These are phyloP conservation scores for Chytriomyces confervae DNA, from an alignment of 192 early-diverging fungal species.

Conservation along the genomic window DNA sequence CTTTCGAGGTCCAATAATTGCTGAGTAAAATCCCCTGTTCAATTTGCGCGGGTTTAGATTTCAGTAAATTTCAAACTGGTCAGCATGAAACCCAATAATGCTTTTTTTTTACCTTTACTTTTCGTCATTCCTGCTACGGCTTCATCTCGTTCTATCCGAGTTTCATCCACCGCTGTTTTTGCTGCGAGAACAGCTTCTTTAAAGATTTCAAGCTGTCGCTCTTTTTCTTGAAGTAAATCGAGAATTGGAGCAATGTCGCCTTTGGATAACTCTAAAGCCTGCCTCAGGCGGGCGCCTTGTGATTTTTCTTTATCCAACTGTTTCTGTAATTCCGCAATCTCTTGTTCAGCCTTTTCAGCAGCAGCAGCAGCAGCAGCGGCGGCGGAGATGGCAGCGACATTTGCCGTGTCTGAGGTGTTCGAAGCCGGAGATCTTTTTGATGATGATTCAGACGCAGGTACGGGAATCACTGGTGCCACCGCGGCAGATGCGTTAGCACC, in stretches of 20 bases:
- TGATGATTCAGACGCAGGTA: no score
- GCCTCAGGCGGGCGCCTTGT: background rate
- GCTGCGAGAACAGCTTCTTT: slow-evolving; percentile 24
- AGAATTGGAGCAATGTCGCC: slow-evolving; percentile 20
- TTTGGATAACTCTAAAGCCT: background rate
- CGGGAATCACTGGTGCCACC: background rate
- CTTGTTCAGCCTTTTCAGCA: background rate
- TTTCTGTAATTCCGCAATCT: background rate
- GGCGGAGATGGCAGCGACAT: background rate
- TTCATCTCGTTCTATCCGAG: slow-evolving; percentile 27
- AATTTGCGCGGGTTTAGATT: background rate
- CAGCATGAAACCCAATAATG: no score
- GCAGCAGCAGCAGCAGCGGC: background rate
- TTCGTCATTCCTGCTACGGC: background rate
- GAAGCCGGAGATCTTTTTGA: background rate
- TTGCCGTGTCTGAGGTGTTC: background rate
- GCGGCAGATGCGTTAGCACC: background rate
- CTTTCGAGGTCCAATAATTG: slow-evolving; percentile 5
- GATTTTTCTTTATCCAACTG: slow-evolving; percentile 1
- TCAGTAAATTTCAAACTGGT: no score
- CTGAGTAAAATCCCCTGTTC: background rate
- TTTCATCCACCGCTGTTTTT: slow-evolving; percentile 30
- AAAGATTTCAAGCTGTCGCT: slow-evolving; percentile 27
- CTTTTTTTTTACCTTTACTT: no score
- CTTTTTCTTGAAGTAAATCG: slow-evolving; percentile 31